Percentiles rank a stretch among this genome's conserved stretches.
Evolutionary conservation across 108 stramenopile species (phyloP).

Genomic region (Nitzschia sp.): DNA sequence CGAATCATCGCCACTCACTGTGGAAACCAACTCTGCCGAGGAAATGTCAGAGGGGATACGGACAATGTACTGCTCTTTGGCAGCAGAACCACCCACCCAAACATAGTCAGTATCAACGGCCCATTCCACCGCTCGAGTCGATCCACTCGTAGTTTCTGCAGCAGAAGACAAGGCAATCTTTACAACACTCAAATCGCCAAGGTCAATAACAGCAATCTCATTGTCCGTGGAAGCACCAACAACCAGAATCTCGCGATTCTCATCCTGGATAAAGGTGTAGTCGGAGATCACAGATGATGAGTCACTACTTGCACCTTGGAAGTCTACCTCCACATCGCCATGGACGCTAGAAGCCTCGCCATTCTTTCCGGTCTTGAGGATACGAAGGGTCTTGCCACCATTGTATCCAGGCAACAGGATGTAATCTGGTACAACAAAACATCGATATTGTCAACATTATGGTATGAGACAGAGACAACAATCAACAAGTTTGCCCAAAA

Average conservation of each 20-base stretch:
- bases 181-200: neutral
- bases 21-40: constrained; percentile 8
- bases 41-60: neutral
- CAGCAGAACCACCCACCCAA: constrained; percentile 18
- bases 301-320: constrained; percentile 3
- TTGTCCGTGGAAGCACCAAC: constrained; percentile 23
- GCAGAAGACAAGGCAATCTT: neutral
- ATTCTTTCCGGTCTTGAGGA: constrained; percentile 15
- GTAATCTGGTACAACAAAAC: neutral
- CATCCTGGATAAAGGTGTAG: constrained; percentile 22
- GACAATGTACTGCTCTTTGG: constrained; percentile 29
- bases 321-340: constrained; percentile 8
- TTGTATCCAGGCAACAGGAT: constrained; percentile 25
- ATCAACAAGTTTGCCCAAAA: too few species aligned
- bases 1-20: constrained; percentile 10
- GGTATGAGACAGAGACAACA: too few species aligned
- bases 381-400: constrained; percentile 28
- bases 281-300: constrained; percentile 2
- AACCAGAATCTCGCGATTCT: constrained; percentile 3
- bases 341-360: constrained; percentile 2
- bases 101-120: constrained; percentile 36
- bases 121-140: constrained; percentile 26
- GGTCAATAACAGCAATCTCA: constrained; percentile 18
- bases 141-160: neutral
- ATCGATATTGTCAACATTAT: too few species aligned